These are phyloP conservation scores for Cutaneotrichosporon sp. DNA, from an alignment of 1,284 basidiomycete species.

Conservation along the genomic window DNA sequence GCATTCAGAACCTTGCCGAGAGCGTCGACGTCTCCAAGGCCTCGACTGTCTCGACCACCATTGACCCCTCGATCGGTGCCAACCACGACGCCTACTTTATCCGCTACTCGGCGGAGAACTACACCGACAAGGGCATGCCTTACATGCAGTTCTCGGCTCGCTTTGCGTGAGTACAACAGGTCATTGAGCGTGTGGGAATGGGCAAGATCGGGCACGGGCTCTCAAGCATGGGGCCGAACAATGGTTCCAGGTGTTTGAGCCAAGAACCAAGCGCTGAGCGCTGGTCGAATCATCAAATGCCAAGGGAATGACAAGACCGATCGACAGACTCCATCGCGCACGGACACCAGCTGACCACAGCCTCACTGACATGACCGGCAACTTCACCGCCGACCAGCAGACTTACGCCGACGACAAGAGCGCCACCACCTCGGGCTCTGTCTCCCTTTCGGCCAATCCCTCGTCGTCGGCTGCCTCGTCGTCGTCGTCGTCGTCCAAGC, in stretches of 20 bases:
- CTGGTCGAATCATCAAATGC: too few species aligned
- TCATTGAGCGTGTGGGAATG: too few species aligned
- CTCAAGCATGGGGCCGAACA: too few species aligned
- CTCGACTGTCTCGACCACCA: conserved; percentile 60
- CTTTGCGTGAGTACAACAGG: conserved; percentile 56
- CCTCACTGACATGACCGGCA: conserved; percentile 47
- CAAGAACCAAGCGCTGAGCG: not conserved
- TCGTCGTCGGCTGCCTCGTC: conserved; percentile 5
- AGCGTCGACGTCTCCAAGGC: conserved; percentile 64
- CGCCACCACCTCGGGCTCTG: not conserved
- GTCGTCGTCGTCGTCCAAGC: conserved; percentile 3
- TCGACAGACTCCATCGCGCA: not conserved
- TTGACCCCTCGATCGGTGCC: conserved; percentile 64
- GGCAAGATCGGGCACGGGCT: too few species aligned
- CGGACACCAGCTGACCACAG: conserved; percentile 20
- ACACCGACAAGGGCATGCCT: conserved; percentile 58
- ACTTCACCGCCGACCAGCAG: conserved; percentile 40
- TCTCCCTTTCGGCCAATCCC: conserved; percentile 1
- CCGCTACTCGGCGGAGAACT: conserved; percentile 65
- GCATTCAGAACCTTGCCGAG: conserved; percentile 63
- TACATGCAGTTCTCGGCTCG: conserved; percentile 76
- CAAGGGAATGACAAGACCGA: too few species aligned
- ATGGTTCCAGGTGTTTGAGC: not conserved
- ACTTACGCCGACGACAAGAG: conserved; percentile 30
- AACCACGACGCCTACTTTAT: conserved; percentile 55